These are phyloP conservation scores for Lentinus brumalis DNA, from an alignment of 768 basidiomycete species.

Conservation along the genomic window DNA sequence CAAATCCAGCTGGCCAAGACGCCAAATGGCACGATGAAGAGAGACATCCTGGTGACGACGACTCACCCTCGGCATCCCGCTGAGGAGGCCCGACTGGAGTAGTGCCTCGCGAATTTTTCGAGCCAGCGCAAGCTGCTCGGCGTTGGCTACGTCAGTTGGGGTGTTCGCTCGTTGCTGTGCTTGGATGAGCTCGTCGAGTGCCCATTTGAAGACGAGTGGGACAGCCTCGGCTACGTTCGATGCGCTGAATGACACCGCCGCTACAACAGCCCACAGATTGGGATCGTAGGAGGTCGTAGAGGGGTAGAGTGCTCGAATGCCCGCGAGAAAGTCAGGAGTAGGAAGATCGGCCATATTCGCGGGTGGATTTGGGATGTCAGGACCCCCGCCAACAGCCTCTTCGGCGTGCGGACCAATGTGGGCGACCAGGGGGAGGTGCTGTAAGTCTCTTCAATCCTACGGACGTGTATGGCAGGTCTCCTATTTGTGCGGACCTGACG, in stretches of 20 bases:
- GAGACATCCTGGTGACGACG: too few relatives aligned
- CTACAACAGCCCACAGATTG: constrained; percentile 63
- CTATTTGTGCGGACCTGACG: too few relatives aligned
- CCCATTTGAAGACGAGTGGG: constrained; percentile 54
- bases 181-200: constrained; percentile 41
- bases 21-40: neutral
- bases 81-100: constrained; percentile 60
- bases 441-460: too few relatives aligned
- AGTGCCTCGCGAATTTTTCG: constrained; percentile 62
- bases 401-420: too few relatives aligned
- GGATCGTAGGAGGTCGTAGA: constrained; percentile 26
- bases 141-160: constrained; percentile 18
- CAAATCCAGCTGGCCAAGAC: too few relatives aligned
- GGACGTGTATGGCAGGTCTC: too few relatives aligned
- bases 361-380: neutral
- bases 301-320: constrained; percentile 51
- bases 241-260: constrained; percentile 57
- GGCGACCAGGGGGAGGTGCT: too few relatives aligned
- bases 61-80: constrained; percentile 59
- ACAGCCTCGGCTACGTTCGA: constrained; percentile 62
- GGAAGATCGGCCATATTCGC: constrained; percentile 35
- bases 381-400: too few relatives aligned
- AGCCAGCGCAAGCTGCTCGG: constrained; percentile 46
- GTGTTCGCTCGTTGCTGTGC: constrained; percentile 2
- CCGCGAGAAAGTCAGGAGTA: constrained; percentile 44